Conservation (phyloP, 2,329 filamentous ascomycete genomes). For the Sclerotinia trifoliorum region DNA sequence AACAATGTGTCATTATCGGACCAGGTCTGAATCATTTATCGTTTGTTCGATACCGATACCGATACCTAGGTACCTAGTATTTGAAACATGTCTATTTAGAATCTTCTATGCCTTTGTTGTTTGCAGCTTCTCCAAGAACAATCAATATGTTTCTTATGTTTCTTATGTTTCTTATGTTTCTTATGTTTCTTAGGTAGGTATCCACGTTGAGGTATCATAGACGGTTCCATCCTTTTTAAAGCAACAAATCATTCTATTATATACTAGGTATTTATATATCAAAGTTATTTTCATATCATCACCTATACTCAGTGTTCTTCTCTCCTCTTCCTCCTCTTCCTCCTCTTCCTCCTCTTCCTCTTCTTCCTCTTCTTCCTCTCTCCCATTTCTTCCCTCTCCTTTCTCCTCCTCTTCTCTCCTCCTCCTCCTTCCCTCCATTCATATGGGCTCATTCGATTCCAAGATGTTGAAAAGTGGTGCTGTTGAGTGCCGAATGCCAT, state of each 20-base stretch:
- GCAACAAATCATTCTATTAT: neutral
- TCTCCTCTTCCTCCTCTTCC: neutral
- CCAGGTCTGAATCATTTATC: too few relatives aligned
- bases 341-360: neutral
- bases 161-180: too few relatives aligned
- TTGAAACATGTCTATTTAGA: neutral
- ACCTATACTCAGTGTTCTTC: neutral
- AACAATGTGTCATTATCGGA: neutral
- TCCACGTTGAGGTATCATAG: too few relatives aligned
- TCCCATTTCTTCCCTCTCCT: too few relatives aligned
- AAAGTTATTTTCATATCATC: neutral
- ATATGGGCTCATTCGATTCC: neutral
- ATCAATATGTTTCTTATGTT: too few relatives aligned
- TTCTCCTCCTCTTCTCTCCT: neutral
- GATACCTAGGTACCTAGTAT: too few relatives aligned
- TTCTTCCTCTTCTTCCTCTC: neutral
- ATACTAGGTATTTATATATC: neutral
- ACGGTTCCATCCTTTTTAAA: too few relatives aligned
- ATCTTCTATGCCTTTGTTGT: neutral
- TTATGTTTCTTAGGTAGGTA: too few relatives aligned
- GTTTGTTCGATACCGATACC: too few relatives aligned
- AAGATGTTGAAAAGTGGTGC: conserved; percentile 9
- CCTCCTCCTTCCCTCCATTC: neutral
- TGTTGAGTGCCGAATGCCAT: neutral
- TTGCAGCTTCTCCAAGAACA: neutral